A percentile compares a stretch with the other conserved stretches of the same genome.
phyloP scores from a whole-genome alignment of 352 stramenopile genomes.

The Globisporangium nunn region DNA sequence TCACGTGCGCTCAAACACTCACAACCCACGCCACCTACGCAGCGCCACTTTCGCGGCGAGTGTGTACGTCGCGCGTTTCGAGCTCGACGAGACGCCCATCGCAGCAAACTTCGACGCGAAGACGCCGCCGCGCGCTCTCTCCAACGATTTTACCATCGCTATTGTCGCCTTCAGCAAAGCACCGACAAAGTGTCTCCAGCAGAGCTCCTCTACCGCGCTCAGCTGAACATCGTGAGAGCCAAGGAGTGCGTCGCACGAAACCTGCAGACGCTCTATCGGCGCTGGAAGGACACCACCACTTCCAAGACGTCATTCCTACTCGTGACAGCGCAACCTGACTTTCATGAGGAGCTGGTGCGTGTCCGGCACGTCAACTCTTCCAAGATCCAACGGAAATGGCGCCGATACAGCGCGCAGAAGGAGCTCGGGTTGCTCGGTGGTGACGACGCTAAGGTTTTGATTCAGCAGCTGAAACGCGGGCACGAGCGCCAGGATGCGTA shows the following conservation, averaged over 20 bases:
- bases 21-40: background rate
- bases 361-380: slow-evolving; percentile 10
- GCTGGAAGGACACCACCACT: slow-evolving; percentile 8
- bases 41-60: slow-evolving; percentile 44
- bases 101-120: slow-evolving; percentile 8
- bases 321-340: slow-evolving; percentile 5
- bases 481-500: slow-evolving; percentile 23
- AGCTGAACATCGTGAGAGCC: slow-evolving; percentile 21
- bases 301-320: background rate
- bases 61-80: slow-evolving; percentile 23
- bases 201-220: slow-evolving; percentile 33
- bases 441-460: slow-evolving; percentile 26
- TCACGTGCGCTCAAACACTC: background rate
- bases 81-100: slow-evolving; percentile 13
- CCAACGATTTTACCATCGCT: slow-evolving; percentile 18
- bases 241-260: slow-evolving; percentile 33
- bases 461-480: slow-evolving; percentile 32
- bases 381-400: slow-evolving; percentile 39
- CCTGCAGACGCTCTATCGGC: slow-evolving; percentile 35
- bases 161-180: slow-evolving; percentile 4
- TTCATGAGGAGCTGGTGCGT: slow-evolving; percentile 5
- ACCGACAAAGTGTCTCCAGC: slow-evolving; percentile 4
- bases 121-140: slow-evolving; percentile 19
- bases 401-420: slow-evolving; percentile 12
- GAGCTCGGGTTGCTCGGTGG: background rate